Percentiles rank a stretch among this genome's conserved stretches.
These are phyloP conservation scores for Suillus tomentosus DNA, from an alignment of 768 basidiomycete species.

Conservation along the genomic window DNA sequence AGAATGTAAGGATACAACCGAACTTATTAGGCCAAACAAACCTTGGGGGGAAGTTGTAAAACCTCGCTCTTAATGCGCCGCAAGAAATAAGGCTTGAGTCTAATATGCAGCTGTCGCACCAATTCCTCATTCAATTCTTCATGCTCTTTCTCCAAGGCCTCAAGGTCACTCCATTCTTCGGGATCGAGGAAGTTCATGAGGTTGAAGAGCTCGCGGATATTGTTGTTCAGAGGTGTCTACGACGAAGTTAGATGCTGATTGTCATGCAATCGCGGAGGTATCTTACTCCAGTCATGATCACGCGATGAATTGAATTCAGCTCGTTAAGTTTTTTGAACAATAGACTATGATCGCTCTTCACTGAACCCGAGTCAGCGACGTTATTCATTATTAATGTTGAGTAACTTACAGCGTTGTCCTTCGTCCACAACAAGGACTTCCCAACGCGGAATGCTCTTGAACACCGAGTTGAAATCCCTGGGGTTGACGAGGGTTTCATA, in stretches of 20 bases:
- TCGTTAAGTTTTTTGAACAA: slow-evolving; percentile 84
- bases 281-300: slow-evolving; percentile 87
- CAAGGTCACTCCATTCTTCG: slow-evolving; percentile 72
- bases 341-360: slow-evolving; percentile 79
- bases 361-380: slow-evolving; percentile 41
- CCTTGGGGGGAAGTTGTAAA: slow-evolving; percentile 89
- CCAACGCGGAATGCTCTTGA: slow-evolving; percentile 87
- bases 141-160: slow-evolving; percentile 71
- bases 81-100: slow-evolving; percentile 87
- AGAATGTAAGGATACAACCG: not conserved
- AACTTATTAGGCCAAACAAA: slow-evolving; percentile 31
- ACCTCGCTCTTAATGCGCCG: slow-evolving; percentile 94
- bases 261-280: not conserved
- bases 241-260: not conserved
- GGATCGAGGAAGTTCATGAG: slow-evolving; percentile 95
- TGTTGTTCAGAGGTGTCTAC: slow-evolving; percentile 95
- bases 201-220: slow-evolving; percentile 94
- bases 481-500: slow-evolving; percentile 79
- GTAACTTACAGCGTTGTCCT: slow-evolving; percentile 77
- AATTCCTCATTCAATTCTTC: slow-evolving; percentile 78
- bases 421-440: slow-evolving; percentile 94
- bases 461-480: slow-evolving; percentile 72
- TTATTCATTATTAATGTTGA: slow-evolving; percentile 5
- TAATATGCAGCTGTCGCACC: slow-evolving; percentile 75
- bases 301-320: slow-evolving; percentile 73